Conservation (phyloP, 805 yeast species). For the Lachancea cidri region DNA sequence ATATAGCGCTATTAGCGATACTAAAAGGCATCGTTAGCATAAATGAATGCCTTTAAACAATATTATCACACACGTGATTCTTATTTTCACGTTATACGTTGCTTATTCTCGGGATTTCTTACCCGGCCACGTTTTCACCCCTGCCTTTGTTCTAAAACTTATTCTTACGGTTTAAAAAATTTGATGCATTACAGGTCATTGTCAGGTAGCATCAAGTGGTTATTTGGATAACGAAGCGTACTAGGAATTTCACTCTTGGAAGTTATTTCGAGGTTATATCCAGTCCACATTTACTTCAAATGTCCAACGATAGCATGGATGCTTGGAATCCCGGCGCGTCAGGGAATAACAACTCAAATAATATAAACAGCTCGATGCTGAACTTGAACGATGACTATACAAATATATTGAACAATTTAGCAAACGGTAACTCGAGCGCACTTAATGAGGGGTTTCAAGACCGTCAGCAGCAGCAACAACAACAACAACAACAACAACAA, state of each 20-base stretch:
- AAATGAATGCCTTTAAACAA: too few relatives aligned
- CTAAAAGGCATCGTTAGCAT: too few relatives aligned
- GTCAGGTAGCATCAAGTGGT: not conserved
- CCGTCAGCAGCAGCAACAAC: constrained; percentile 4
- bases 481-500: constrained; percentile 5
- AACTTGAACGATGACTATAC: constrained; percentile 26
- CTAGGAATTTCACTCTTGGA: not conserved
- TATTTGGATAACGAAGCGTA: not conserved
- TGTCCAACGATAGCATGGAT: constrained; percentile 3
- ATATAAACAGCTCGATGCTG: constrained; percentile 17
- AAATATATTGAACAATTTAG: constrained; percentile 21
- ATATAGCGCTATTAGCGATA: not conserved
- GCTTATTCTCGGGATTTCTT: not conserved
- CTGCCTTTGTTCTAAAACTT: not conserved
- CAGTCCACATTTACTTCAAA: not conserved
- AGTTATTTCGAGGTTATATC: not conserved
- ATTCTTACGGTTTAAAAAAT: too few relatives aligned
- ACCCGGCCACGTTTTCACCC: not conserved
- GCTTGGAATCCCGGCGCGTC: constrained; percentile 6
- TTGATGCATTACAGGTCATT: not conserved
- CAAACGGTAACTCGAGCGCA: constrained; percentile 14
- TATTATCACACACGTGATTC: not conserved
- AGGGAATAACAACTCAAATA: constrained; percentile 2
- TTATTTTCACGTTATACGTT: not conserved
- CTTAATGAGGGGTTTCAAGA: constrained; percentile 4